These are phyloP conservation scores for Massariosphaeria phaeospora DNA, from an alignment of 495 filamentous ascomycete genomes.

Conservation along the genomic window DNA sequence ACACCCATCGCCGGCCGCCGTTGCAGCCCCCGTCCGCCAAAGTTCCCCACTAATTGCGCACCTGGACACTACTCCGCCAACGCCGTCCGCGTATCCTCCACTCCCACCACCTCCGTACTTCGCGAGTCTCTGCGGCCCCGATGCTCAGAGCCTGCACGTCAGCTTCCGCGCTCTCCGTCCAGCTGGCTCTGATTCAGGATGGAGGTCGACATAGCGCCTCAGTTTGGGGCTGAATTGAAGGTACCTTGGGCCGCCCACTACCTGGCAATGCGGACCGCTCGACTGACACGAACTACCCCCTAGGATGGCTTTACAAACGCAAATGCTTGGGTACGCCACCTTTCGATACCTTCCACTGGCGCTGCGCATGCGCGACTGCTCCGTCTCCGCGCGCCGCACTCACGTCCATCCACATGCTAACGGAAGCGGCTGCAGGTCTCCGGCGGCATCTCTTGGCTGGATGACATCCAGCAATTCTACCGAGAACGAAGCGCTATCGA, in stretches of 20 bases:
- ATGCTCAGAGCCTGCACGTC: neutral
- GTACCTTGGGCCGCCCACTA: slow-evolving; percentile 44
- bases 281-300: slow-evolving; percentile 26
- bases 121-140: neutral
- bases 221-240: slow-evolving; percentile 89
- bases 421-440: slow-evolving; percentile 53
- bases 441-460: slow-evolving; percentile 86
- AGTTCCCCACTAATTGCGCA: neutral
- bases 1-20: neutral
- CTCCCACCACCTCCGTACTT: neutral
- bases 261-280: neutral
- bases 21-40: neutral
- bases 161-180: neutral
- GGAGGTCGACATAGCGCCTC: slow-evolving; percentile 58
- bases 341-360: neutral
- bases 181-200: slow-evolving; percentile 3
- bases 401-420: slow-evolving; percentile 27
- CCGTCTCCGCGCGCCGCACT: neutral
- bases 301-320: slow-evolving; percentile 94
- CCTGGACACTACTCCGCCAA: neutral
- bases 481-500: slow-evolving; percentile 89
- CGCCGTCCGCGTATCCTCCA: neutral
- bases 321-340: slow-evolving; percentile 72
- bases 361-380: neutral
- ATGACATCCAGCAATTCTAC: slow-evolving; percentile 96